phyloP scores from a whole-genome alignment of 352 stramenopile genomes.

The Globisporangium okanoganense region DNA sequence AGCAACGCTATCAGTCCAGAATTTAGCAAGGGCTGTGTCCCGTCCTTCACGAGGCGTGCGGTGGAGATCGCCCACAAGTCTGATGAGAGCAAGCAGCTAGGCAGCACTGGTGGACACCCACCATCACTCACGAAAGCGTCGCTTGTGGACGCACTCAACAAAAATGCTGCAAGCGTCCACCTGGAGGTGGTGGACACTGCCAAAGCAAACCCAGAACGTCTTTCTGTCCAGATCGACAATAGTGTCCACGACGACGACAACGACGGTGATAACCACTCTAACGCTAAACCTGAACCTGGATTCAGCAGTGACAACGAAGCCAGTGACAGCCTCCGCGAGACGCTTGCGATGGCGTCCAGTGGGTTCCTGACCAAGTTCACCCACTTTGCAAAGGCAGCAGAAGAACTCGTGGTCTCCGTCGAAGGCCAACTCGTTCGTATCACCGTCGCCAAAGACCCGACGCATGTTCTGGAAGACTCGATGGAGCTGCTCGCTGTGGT shows the following conservation, averaged over 20 bases:
- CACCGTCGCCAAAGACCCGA: not conserved
- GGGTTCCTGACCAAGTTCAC: slow-evolving; percentile 1
- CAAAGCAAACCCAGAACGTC: not conserved
- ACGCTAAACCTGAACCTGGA: not conserved
- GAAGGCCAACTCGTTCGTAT: not conserved
- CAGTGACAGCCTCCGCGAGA: not conserved
- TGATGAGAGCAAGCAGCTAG: not conserved
- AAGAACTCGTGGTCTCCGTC: not conserved
- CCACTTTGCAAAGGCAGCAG: not conserved
- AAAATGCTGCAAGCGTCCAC: not conserved
- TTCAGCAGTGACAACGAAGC: not conserved
- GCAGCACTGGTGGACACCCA: not conserved
- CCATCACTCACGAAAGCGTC: not conserved
- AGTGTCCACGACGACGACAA: not conserved
- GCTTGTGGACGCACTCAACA: not conserved
- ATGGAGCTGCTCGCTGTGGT: slow-evolving; percentile 25
- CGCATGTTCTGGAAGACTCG: slow-evolving; percentile 11
- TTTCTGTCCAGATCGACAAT: not conserved
- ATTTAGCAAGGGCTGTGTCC: not conserved
- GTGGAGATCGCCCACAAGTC: not conserved
- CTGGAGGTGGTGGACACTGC: not conserved
- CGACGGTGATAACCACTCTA: not conserved
- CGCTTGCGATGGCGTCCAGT: not conserved
- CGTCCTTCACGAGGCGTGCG: not conserved
- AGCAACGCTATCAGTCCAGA: not conserved